These are phyloP conservation scores for Lentinula edodes DNA, from an alignment of 768 basidiomycete genomes.

Conservation along the genomic window DNA sequence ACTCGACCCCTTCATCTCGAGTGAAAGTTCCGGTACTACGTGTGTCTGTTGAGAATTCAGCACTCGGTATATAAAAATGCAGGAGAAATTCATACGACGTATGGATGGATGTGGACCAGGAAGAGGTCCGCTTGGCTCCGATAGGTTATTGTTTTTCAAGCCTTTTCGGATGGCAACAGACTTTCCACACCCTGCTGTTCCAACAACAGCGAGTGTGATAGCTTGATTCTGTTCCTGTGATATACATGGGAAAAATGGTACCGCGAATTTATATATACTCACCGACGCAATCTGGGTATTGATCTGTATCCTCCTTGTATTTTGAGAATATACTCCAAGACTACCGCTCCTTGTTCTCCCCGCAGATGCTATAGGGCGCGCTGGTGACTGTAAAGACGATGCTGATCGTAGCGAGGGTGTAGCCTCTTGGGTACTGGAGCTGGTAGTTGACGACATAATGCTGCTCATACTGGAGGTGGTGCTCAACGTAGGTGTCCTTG, in stretches of 20 bases:
- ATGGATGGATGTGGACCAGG: slow-evolving; percentile 26
- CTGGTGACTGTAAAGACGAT: slow-evolving; percentile 30
- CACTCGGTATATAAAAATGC: not conserved
- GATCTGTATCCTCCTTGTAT: slow-evolving; percentile 27
- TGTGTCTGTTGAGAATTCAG: slow-evolving; percentile 20
- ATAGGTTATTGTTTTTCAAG: slow-evolving; percentile 54
- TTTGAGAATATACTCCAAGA: slow-evolving; percentile 39
- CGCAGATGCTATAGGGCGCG: slow-evolving; percentile 23
- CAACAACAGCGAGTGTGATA: slow-evolving; percentile 73
- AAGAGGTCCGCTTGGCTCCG: slow-evolving; percentile 33
- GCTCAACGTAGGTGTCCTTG: slow-evolving; percentile 41
- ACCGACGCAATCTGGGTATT: slow-evolving; percentile 28
- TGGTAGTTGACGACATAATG: slow-evolving; percentile 28
- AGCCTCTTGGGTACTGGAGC: slow-evolving; percentile 31
- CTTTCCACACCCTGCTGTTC: slow-evolving; percentile 78
- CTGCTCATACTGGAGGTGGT: slow-evolving; percentile 33
- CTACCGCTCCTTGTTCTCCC: slow-evolving; percentile 60
- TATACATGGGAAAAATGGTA: not conserved
- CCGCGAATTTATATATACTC: slow-evolving; percentile 1
- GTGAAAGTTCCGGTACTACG: slow-evolving; percentile 28
- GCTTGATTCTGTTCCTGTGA: slow-evolving; percentile 18
- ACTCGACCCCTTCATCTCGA: slow-evolving; percentile 32
- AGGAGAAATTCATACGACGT: slow-evolving; percentile 26
- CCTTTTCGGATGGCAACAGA: slow-evolving; percentile 77
- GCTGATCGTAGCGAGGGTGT: slow-evolving; percentile 30